phyloP scores from a whole-genome alignment of 331 rosid species.

The Quercus tomentella region DNA sequence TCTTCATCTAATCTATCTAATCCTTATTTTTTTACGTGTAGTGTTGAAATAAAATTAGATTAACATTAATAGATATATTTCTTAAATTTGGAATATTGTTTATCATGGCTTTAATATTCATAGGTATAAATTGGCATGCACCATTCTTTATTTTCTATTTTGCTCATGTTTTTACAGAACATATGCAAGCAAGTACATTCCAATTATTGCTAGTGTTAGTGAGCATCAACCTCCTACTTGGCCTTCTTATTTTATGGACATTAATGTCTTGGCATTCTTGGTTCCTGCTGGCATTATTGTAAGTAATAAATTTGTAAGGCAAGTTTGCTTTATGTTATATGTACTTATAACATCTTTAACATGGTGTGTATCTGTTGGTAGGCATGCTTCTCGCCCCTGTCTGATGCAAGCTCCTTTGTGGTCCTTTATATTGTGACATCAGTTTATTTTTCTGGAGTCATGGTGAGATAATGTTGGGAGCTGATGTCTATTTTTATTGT shows the following conservation, averaged over 20 bases:
- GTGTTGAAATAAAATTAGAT: too few relatives aligned
- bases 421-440: constrained; percentile 83
- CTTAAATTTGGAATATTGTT: neutral
- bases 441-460: constrained; percentile 96
- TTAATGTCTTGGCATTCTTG: constrained; percentile 94
- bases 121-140: constrained; percentile 1
- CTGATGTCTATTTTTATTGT: constrained; percentile 10
- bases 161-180: constrained; percentile 57
- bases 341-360: constrained; percentile 9
- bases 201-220: constrained; percentile 99
- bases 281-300: constrained; percentile 98
- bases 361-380: constrained; percentile 33
- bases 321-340: neutral
- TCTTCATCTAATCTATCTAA: neutral
- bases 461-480: constrained; percentile 55
- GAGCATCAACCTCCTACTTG: constrained; percentile 99
- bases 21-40: too few relatives aligned
- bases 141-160: constrained; percentile 5
- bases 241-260: constrained; percentile 99
- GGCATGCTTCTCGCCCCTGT: constrained; percentile 94
- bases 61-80: too few relatives aligned
- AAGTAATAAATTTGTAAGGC: constrained; percentile 19
- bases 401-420: constrained; percentile 96
- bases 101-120: neutral
- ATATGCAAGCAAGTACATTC: constrained; percentile 99